Evolutionary conservation across 2,329 filamentous ascomycete genomes (phyloP).

Genomic region (Talaromyces sp.): DNA sequence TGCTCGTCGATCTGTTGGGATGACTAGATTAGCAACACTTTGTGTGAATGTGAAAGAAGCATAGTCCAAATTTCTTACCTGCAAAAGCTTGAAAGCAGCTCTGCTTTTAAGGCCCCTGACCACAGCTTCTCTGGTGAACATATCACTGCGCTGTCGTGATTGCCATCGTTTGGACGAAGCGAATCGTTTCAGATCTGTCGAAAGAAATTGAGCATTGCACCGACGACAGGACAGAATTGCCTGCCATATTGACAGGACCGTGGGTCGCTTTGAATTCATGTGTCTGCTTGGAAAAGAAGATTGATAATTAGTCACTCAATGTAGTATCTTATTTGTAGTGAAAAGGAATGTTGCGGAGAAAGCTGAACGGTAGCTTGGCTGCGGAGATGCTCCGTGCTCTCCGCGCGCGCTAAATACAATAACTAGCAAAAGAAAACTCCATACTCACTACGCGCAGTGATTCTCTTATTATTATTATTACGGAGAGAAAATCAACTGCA

Average conservation of each 20-base stretch:
- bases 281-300: neutral
- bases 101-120: constrained; percentile 80
- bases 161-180: constrained; percentile 77
- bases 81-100: constrained; percentile 87
- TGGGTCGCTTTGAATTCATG: neutral
- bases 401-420: too few relatives aligned
- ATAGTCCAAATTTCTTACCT: constrained; percentile 53
- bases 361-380: constrained; percentile 7
- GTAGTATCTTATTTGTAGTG: neutral
- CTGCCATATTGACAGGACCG: constrained; percentile 6
- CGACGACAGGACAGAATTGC: constrained; percentile 26
- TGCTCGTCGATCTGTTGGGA: constrained; percentile 66
- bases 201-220: neutral
- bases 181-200: constrained; percentile 22
- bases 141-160: constrained; percentile 70
- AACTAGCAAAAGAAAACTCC: too few relatives aligned
- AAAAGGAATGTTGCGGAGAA: neutral
- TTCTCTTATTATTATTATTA: neutral
- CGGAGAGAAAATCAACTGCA: neutral
- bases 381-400: neutral
- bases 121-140: constrained; percentile 69
- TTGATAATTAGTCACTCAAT: neutral
- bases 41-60: neutral
- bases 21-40: neutral
- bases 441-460: neutral